These are phyloP conservation scores for Diplodia seriata DNA, from an alignment of 2,329 filamentous ascomycete species.

Conservation along the genomic window DNA sequence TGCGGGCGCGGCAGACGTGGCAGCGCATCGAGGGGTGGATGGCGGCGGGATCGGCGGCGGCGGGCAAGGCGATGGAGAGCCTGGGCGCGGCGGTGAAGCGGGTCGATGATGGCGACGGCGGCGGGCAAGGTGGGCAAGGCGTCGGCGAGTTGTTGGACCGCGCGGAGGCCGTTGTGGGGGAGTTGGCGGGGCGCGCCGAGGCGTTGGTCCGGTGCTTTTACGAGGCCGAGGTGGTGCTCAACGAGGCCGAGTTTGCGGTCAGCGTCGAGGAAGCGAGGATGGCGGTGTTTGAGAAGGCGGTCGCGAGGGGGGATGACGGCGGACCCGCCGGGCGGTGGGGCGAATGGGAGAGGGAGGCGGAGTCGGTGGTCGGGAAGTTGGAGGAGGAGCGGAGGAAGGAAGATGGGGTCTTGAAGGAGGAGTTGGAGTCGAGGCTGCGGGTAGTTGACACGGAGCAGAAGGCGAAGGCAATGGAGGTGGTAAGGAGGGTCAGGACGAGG, in stretches of 20 bases:
- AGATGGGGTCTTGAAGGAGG: conserved; percentile 16
- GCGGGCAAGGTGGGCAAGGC: not conserved
- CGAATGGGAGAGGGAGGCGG: not conserved
- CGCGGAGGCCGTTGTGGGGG: not conserved
- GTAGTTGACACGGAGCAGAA: not conserved
- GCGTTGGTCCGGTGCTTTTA: conserved; percentile 4
- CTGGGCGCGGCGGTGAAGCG: conserved; percentile 46
- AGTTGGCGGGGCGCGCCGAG: not conserved
- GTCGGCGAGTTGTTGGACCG: not conserved
- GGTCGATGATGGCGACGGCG: not conserved
- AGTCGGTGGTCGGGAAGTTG: conserved; percentile 6
- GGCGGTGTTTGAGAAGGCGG: conserved; percentile 5
- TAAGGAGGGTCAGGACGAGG: conserved; percentile 4
- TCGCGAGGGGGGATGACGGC: not conserved
- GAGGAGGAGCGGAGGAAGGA: conserved; percentile 11
- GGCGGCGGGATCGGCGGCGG: conserved; percentile 6
- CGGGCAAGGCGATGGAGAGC: conserved; percentile 52
- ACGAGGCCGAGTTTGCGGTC: conserved; percentile 21
- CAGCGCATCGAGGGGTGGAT: conserved; percentile 50
- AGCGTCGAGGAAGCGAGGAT: conserved; percentile 6
- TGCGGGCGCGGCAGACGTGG: conserved; percentile 42
- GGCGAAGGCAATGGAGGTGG: conserved; percentile 1
- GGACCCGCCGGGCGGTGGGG: not conserved
- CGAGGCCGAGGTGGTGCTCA: conserved; percentile 19
- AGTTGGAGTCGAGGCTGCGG: conserved; percentile 2